A percentile compares a stretch with the other conserved stretches of the same genome.
Conservation (phyloP, 768 basidiomycete species). For the Boletus tylopilopsis region DNA sequence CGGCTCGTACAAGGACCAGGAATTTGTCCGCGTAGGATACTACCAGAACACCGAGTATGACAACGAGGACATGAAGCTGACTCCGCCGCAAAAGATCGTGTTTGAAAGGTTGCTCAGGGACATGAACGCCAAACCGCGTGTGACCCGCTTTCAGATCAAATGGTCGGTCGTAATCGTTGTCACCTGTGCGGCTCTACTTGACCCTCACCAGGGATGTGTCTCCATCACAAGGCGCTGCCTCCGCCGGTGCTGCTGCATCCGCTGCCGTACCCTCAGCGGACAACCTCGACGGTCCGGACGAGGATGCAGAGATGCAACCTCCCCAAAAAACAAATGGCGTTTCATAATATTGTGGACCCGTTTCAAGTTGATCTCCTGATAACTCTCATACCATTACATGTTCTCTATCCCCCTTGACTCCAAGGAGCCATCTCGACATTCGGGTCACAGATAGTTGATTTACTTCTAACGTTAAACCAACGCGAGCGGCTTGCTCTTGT, state of each 20-base stretch:
- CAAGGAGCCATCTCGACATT: conserved; percentile 5
- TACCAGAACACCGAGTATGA: conserved; percentile 99
- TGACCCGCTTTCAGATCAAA: conserved; percentile 89
- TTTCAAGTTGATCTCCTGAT: conserved; percentile 8
- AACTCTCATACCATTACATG: conserved; percentile 12
- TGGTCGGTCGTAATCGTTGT: conserved; percentile 48
- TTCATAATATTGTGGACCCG: conserved; percentile 8
- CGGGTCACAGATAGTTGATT: conserved; percentile 17
- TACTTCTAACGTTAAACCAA: conserved; percentile 17
- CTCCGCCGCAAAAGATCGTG: conserved; percentile 60
- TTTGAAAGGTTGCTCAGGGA: conserved; percentile 83
- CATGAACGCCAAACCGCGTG: conserved; percentile 87
- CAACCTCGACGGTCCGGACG: conserved; percentile 49
- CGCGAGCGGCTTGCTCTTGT: conserved; percentile 57
- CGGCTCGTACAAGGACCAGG: conserved; percentile 93
- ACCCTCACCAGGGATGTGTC: conserved; percentile 54
- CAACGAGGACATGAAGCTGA: conserved; percentile 84
- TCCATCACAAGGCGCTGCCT: conserved; percentile 43
- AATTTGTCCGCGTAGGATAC: conserved; percentile 99
- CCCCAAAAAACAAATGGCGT: conserved; percentile 23
- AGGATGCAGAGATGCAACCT: conserved; percentile 18
- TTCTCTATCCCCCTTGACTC: conserved; percentile 1
- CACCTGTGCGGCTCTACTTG: not conserved
- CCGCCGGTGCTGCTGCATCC: conserved; percentile 61
- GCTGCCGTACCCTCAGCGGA: conserved; percentile 74